Evolutionary conservation across 140 eudicot genomes (phyloP).

Genomic region (Stevia rebaudiana): DNA sequence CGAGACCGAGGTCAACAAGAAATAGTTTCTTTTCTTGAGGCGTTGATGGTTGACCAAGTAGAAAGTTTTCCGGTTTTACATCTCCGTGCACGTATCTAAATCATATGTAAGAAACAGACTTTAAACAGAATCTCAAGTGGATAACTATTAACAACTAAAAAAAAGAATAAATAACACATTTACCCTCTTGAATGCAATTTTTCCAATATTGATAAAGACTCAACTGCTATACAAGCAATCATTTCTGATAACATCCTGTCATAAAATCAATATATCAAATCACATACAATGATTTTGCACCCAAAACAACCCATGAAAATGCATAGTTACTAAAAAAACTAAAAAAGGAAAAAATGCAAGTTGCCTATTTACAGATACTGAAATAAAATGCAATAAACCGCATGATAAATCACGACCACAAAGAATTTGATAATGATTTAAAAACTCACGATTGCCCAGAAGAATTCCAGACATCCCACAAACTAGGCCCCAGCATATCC

Average conservation of each 20-base stretch:
- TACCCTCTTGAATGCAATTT: slow-evolving; percentile 77
- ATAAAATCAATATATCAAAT: background rate
- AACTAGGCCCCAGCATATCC: slow-evolving; percentile 86
- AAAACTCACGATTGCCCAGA: slow-evolving; percentile 59
- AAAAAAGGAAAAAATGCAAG: background rate
- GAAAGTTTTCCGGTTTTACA: slow-evolving; percentile 76
- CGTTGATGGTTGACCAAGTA: slow-evolving; percentile 72
- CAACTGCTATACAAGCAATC: slow-evolving; percentile 85
- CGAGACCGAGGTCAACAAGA: slow-evolving; percentile 75
- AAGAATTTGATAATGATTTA: background rate
- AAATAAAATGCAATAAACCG: slow-evolving; percentile 1
- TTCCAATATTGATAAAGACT: slow-evolving; percentile 65
- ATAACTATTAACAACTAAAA: background rate
- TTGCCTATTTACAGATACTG: background rate
- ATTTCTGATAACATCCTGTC: slow-evolving; percentile 72
- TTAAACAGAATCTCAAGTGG: background rate
- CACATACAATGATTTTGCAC: background rate
- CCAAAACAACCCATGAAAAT: slow-evolving; percentile 2
- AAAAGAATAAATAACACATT: background rate
- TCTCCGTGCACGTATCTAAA: slow-evolving; percentile 75
- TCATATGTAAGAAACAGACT: background rate
- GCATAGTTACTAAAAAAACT: background rate
- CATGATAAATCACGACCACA: background rate
- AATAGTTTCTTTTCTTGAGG: slow-evolving; percentile 66
- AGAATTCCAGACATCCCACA: slow-evolving; percentile 82